Evolutionary conservation across 768 basidiomycete species (phyloP).

Genomic region (Lactifluus hygrophoroides): DNA sequence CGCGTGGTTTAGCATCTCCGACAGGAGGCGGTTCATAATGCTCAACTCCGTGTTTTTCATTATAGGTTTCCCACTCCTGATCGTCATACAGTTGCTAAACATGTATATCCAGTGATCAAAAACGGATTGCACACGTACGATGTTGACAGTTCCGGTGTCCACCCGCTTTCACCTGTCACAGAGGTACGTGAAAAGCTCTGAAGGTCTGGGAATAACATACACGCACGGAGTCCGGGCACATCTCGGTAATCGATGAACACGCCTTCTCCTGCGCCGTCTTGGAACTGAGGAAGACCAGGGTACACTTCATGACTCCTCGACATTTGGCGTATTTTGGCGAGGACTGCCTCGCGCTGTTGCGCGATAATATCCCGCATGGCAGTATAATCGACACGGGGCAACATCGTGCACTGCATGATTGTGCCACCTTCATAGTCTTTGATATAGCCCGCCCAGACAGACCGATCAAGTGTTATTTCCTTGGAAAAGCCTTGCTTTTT

Average conservation of each 20-base stretch:
- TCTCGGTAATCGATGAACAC: constrained; percentile 59
- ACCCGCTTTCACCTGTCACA: constrained; percentile 73
- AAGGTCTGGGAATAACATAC: constrained; percentile 3
- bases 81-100: background rate
- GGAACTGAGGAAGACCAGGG: constrained; percentile 70
- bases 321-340: constrained; percentile 79
- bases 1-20: constrained; percentile 68
- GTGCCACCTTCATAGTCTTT: constrained; percentile 99
- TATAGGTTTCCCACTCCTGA: constrained; percentile 33
- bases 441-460: constrained; percentile 97
- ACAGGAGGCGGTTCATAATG: constrained; percentile 69
- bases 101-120: background rate
- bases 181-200: constrained; percentile 5
- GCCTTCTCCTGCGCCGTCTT: constrained; percentile 43
- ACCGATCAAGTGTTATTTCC: constrained; percentile 86
- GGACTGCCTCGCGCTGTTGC: constrained; percentile 81
- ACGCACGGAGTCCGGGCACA: constrained; percentile 80
- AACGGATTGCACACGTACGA: constrained; percentile 39
- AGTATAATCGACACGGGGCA: constrained; percentile 87
- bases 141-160: constrained; percentile 77
- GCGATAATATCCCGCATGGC: constrained; percentile 67
- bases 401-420: constrained; percentile 97
- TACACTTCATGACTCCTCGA: constrained; percentile 84
- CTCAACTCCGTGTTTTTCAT: constrained; percentile 50
- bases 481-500: constrained; percentile 99